Percentiles rank a stretch among this genome's conserved stretches.
phyloP scores from a whole-genome alignment of 2,329 filamentous ascomycete species.

The Fusarium bulbicola region DNA sequence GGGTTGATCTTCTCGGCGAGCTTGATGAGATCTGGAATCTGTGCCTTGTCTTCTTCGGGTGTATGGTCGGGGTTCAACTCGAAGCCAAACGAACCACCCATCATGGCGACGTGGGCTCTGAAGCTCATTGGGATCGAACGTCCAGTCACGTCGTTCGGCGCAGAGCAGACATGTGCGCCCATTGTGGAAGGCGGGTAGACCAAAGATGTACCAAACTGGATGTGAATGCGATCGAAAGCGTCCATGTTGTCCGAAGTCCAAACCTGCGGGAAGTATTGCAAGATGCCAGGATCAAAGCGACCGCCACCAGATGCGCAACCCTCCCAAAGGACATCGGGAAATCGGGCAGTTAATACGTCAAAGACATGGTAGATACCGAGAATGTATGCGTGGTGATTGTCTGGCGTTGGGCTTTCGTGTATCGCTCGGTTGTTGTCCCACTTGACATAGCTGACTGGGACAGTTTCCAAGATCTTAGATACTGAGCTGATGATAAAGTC shows the following conservation, averaged over 20 bases:
- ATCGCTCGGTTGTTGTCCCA: constrained; percentile 75
- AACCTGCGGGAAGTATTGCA: constrained; percentile 72
- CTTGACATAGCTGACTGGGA: constrained; percentile 68
- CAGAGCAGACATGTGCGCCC: constrained; percentile 71
- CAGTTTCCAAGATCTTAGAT: constrained; percentile 61
- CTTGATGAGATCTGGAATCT: constrained; percentile 63
- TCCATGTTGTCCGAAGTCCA: constrained; percentile 75
- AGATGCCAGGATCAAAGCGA: constrained; percentile 69
- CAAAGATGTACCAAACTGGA: constrained; percentile 71
- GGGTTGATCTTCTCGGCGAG: constrained; percentile 67
- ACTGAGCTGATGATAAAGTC: constrained; percentile 68
- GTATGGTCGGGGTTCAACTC: constrained; percentile 68
- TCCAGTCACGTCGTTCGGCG: constrained; percentile 66
- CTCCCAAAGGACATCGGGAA: constrained; percentile 71
- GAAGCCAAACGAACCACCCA: constrained; percentile 73
- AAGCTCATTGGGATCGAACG: constrained; percentile 66
- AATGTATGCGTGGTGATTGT: constrained; percentile 67
- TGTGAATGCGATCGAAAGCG: constrained; percentile 66
- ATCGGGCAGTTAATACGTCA: constrained; percentile 65
- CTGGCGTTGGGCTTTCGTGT: constrained; percentile 65
- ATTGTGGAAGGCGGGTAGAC: constrained; percentile 70
- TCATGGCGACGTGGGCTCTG: constrained; percentile 72
- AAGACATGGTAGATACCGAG: constrained; percentile 71
- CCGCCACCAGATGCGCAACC: constrained; percentile 73
- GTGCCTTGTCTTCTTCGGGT: constrained; percentile 58